These are phyloP conservation scores for Monosporozyma aerobia DNA, from an alignment of 805 yeast species.

Conservation along the genomic window DNA sequence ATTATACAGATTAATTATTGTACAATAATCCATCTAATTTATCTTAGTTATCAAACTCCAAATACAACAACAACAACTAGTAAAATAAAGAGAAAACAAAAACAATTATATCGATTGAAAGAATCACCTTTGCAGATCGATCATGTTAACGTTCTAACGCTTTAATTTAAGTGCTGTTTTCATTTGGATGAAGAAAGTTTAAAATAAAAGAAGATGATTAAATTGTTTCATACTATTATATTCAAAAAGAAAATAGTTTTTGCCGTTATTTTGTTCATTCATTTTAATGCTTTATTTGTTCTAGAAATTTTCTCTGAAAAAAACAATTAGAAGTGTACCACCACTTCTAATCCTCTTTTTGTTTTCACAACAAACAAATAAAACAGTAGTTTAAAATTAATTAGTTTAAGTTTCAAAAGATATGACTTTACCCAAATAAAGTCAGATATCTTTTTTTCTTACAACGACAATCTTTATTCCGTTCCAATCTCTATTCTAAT, in stretches of 20 bases:
- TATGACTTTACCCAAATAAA: not conserved
- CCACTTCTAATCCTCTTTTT: not conserved
- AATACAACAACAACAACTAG: too few relatives aligned
- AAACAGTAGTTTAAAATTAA: not conserved
- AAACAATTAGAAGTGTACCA: not conserved
- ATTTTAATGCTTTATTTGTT: not conserved
- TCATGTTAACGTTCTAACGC: not conserved
- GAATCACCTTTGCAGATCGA: not conserved
- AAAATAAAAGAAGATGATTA: not conserved
- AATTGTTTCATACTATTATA: not conserved
- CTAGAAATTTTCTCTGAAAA: not conserved
- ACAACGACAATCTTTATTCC: not conserved
- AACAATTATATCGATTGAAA: not conserved
- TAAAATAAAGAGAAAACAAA: not conserved
- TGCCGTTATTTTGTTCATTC: not conserved
- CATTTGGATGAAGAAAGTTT: not conserved
- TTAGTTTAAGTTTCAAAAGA: not conserved
- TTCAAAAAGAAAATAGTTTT: not conserved
- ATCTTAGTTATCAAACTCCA: not conserved
- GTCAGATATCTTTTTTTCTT: not conserved
- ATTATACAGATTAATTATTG: slow-evolving; percentile 1
- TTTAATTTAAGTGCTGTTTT: too few relatives aligned
- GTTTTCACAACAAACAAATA: not conserved
- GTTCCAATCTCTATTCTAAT: not conserved
- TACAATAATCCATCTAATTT: not conserved